These are phyloP conservation scores for Apiosordaria backusii DNA, from an alignment of 495 filamentous ascomycete genomes.

Conservation along the genomic window DNA sequence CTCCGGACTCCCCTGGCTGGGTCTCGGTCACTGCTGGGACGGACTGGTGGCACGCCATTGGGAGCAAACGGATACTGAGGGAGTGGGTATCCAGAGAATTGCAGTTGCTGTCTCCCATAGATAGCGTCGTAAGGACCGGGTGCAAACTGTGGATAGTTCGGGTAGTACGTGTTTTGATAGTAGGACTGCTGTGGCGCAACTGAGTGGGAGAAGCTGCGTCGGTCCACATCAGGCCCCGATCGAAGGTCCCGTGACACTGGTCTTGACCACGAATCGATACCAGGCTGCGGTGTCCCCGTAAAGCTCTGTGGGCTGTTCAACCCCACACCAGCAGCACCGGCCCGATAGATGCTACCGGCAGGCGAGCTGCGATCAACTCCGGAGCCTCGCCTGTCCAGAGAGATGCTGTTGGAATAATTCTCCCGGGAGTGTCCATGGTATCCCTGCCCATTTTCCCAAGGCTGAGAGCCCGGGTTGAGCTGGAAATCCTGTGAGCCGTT, in stretches of 20 bases:
- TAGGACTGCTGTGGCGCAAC: slow-evolving; percentile 26
- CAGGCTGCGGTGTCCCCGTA: slow-evolving; percentile 46
- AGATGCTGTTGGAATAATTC: slow-evolving; percentile 9
- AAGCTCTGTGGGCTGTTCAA: slow-evolving; percentile 59
- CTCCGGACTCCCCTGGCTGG: slow-evolving; percentile 64
- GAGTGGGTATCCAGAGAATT: slow-evolving; percentile 35
- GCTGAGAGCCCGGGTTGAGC: slow-evolving; percentile 36
- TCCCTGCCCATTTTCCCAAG: slow-evolving; percentile 35
- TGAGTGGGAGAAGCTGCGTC: slow-evolving; percentile 27
- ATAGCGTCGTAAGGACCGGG: slow-evolving; percentile 31
- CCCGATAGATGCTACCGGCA: slow-evolving; percentile 51
- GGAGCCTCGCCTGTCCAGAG: slow-evolving; percentile 20
- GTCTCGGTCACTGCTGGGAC: slow-evolving; percentile 62
- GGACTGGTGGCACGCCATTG: slow-evolving; percentile 38
- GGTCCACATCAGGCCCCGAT: slow-evolving; percentile 31
- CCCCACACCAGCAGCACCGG: slow-evolving; percentile 19
- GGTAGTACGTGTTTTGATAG: slow-evolving; percentile 22
- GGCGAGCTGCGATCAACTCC: slow-evolving; percentile 44
- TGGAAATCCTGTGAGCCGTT: slow-evolving; percentile 27
- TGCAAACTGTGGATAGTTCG: slow-evolving; percentile 24
- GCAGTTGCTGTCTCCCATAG: slow-evolving; percentile 35
- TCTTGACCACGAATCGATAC: slow-evolving; percentile 37
- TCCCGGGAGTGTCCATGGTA: slow-evolving; percentile 15
- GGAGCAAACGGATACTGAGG: slow-evolving; percentile 30
- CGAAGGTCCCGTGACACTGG: slow-evolving; percentile 37